A percentile compares a stretch with the other conserved stretches of the same genome.
Conservation (phyloP, 108 stramenopile species). For the Discostella stelligeroides region DNA sequence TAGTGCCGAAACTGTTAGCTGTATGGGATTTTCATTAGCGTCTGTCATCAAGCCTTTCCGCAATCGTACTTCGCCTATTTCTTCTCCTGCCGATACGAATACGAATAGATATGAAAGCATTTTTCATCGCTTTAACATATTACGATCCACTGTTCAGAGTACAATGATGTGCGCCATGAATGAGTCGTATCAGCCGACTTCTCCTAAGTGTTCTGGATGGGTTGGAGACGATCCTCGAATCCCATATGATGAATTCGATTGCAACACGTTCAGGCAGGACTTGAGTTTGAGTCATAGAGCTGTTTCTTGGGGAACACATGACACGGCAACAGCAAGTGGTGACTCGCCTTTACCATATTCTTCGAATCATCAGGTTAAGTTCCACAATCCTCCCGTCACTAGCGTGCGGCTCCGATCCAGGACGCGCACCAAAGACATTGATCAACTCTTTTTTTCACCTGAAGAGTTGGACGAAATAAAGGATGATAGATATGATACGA, state of each 20-base stretch:
- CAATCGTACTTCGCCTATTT: not conserved
- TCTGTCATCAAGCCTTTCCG: conserved; percentile 11
- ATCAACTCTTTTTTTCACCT: conserved; percentile 75
- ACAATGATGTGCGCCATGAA: conserved; percentile 18
- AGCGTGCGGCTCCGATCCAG: conserved; percentile 70
- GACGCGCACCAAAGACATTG: conserved; percentile 59
- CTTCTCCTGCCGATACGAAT: conserved; percentile 1
- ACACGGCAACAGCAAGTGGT: conserved; percentile 13
- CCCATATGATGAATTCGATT: not conserved
- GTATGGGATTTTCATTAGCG: conserved; percentile 35
- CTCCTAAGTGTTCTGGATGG: not conserved
- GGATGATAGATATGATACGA: conserved; percentile 72
- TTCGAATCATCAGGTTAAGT: conserved; percentile 56
- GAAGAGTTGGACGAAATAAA: conserved; percentile 81
- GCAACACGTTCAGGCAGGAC: conserved; percentile 6
- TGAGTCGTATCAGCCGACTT: not conserved
- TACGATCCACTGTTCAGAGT: conserved; percentile 22
- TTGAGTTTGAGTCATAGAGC: conserved; percentile 23
- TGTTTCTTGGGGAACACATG: conserved; percentile 27
- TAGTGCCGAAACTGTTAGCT: conserved; percentile 2
- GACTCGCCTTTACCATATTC: not conserved
- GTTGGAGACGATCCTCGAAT: conserved; percentile 2
- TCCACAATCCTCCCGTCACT: conserved; percentile 81
- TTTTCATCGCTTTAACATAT: conserved; percentile 2
- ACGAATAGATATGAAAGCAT: conserved; percentile 2